These are phyloP conservation scores for Hortiboletus rubellus DNA, from an alignment of 1,284 basidiomycete genomes.

Conservation along the genomic window DNA sequence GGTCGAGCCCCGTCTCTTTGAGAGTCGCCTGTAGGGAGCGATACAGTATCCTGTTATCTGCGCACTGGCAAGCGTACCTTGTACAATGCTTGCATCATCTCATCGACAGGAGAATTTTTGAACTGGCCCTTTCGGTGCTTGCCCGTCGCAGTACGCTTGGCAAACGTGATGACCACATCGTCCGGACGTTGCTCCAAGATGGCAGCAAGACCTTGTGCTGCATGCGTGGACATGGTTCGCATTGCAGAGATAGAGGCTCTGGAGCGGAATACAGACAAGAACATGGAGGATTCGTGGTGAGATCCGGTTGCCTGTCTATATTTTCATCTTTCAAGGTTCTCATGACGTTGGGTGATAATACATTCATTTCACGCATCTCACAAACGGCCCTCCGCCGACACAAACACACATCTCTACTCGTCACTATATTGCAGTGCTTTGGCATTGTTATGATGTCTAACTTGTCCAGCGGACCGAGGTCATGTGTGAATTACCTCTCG, in stretches of 20 bases:
- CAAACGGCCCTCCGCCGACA: not conserved
- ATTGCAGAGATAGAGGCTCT: conserved; percentile 1
- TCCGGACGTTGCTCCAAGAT: conserved; percentile 69
- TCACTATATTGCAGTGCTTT: not conserved
- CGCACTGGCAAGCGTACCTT: conserved; percentile 44
- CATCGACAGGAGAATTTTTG: conserved; percentile 74
- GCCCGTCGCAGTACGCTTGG: conserved; percentile 78
- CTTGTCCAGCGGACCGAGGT: not conserved
- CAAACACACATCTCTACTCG: not conserved
- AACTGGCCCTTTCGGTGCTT: conserved; percentile 78
- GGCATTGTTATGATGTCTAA: not conserved
- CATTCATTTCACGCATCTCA: conserved; percentile 2
- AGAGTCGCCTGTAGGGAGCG: conserved; percentile 43
- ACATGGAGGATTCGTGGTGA: conserved; percentile 14
- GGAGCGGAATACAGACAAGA: conserved; percentile 15
- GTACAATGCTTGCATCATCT: conserved; percentile 68
- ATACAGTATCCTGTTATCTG: not conserved
- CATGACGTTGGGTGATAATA: not conserved
- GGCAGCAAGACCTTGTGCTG: conserved; percentile 44
- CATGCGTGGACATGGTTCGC: conserved; percentile 43
- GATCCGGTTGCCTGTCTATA: not conserved
- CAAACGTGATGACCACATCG: conserved; percentile 86
- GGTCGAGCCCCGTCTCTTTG: conserved; percentile 50
- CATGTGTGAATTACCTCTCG: not conserved
- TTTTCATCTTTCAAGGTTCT: not conserved